Evolutionary conservation across 1,284 basidiomycete genomes (phyloP).

Genomic region (Grifola frondosa): DNA sequence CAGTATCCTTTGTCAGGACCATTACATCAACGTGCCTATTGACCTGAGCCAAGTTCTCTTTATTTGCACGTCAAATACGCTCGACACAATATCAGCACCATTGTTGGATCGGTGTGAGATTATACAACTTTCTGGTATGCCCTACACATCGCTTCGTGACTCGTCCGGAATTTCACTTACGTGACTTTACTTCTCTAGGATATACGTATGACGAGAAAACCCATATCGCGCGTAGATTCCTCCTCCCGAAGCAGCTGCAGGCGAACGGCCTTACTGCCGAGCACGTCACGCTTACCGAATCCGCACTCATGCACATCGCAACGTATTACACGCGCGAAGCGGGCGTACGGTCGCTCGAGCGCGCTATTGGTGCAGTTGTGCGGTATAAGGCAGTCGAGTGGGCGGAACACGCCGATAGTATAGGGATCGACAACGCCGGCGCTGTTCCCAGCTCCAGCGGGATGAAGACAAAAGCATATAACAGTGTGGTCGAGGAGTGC

Average conservation of each 20-base stretch:
- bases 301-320: slow-evolving; percentile 69
- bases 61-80: slow-evolving; percentile 85
- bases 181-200: slow-evolving; percentile 37
- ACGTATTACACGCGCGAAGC: slow-evolving; percentile 86
- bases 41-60: slow-evolving; percentile 87
- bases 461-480: slow-evolving; percentile 46
- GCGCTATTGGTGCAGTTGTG: slow-evolving; percentile 83
- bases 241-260: slow-evolving; percentile 81
- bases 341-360: slow-evolving; percentile 88
- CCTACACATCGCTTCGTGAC: neutral
- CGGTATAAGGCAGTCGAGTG: slow-evolving; percentile 89
- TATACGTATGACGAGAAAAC: slow-evolving; percentile 92
- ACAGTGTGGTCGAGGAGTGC: slow-evolving; percentile 59
- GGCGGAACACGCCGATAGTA: slow-evolving; percentile 65
- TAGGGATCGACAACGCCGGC: slow-evolving; percentile 24
- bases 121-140: slow-evolving; percentile 63
- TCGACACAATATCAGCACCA: slow-evolving; percentile 87
- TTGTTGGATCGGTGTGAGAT: slow-evolving; percentile 76
- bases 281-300: slow-evolving; percentile 48
- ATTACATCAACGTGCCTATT: slow-evolving; percentile 89
- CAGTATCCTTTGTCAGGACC: slow-evolving; percentile 55
- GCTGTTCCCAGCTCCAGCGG: slow-evolving; percentile 11
- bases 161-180: neutral
- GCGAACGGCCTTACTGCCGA: slow-evolving; percentile 63
- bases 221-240: slow-evolving; percentile 82